phyloP scores from a whole-genome alignment of 1,284 basidiomycete species.

The Rhodotorula sp. region DNA sequence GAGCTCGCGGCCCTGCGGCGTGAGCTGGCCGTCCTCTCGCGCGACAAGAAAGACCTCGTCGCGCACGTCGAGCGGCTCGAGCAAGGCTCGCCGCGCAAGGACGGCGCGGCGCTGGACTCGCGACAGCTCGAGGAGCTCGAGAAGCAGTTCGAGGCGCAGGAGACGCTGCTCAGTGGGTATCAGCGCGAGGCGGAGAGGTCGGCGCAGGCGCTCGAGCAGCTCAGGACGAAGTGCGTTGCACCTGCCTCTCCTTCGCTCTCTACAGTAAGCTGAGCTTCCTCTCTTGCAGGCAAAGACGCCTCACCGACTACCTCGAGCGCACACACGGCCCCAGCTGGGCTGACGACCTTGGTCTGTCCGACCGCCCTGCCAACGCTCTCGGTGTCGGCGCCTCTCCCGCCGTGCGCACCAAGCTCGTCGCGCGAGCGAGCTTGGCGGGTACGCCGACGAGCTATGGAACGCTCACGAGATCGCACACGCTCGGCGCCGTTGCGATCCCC shows the following conservation, averaged over 20 bases:
- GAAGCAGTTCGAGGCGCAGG: slow-evolving; percentile 18
- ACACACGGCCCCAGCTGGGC: slow-evolving; percentile 28
- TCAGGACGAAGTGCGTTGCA: slow-evolving; percentile 21
- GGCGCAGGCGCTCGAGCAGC: slow-evolving; percentile 16
- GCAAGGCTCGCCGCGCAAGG: neutral
- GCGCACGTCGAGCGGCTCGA: slow-evolving; percentile 3
- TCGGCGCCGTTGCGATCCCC: slow-evolving; percentile 5
- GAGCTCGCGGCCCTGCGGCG: slow-evolving; percentile 17
- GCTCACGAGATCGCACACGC: neutral
- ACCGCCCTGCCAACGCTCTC: neutral
- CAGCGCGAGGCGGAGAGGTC: slow-evolving; percentile 34
- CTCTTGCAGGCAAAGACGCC: slow-evolving; percentile 11
- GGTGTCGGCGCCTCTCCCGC: slow-evolving; percentile 16
- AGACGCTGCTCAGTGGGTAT: slow-evolving; percentile 28
- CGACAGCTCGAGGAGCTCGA: slow-evolving; percentile 35
- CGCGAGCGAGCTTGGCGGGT: slow-evolving; percentile 14
- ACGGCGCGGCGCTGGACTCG: slow-evolving; percentile 17
- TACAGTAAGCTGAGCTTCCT: neutral
- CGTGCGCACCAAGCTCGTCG: slow-evolving; percentile 6
- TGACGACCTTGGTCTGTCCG: slow-evolving; percentile 23
- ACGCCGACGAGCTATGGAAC: neutral
- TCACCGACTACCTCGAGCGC: slow-evolving; percentile 28
- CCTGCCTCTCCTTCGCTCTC: neutral
- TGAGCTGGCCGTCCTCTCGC: neutral
- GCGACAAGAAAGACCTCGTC: slow-evolving; percentile 24